Evolutionary conservation across 768 basidiomycete genomes (phyloP), one percentile per base, ranked within the genome.

Genomic region (Naganishia randhawae): DNA sequence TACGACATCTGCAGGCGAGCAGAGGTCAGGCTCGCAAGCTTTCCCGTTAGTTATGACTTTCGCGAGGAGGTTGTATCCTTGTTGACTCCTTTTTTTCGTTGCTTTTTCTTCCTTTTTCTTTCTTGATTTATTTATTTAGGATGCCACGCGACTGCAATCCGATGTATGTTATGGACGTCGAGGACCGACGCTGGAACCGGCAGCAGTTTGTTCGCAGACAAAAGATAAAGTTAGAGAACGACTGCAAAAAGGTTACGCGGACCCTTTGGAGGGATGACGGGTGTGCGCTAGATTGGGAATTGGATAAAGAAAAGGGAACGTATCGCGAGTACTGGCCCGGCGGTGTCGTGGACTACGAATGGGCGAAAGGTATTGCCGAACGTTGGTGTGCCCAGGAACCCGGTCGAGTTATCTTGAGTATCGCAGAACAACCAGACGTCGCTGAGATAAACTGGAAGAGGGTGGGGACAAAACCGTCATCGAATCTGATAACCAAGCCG

Each of bases 221-320:
- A 11, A 51, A 27, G 14, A 19, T 50, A 1, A 29, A 19, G 17
- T 27, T 64, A 45, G 50, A 50, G 45, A 48, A 64, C n/a, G 31
- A 27, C 4, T 50, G 50, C 32, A 27, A 22, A n/a, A 50, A 25
- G 37, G 63, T 64, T 3, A 50, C 31, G 16, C 63, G 63, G 19
- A 29, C 27, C 9, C 33, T 55, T 10, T 67, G 66, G 66, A 51
- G 66, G 25, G 50, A 51, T n/a, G 66, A 67, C 57, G 66, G 66
- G 2, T 67, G 16, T 2, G 51, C 52, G 3, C 31, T 67, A 5
- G 66, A 67, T 25, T 67, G 66, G 66, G 31, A 16, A 11, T 54
- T 67, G n/a, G 48, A 67, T 37, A 6, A 25, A 2, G 57, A 22
- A 11, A 61, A 27, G 6, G 57, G 57, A 10, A 29, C 33, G 10